Evolutionary conservation across 495 filamentous ascomycete genomes (phyloP).

Genomic region (Penicillium ucsense): DNA sequence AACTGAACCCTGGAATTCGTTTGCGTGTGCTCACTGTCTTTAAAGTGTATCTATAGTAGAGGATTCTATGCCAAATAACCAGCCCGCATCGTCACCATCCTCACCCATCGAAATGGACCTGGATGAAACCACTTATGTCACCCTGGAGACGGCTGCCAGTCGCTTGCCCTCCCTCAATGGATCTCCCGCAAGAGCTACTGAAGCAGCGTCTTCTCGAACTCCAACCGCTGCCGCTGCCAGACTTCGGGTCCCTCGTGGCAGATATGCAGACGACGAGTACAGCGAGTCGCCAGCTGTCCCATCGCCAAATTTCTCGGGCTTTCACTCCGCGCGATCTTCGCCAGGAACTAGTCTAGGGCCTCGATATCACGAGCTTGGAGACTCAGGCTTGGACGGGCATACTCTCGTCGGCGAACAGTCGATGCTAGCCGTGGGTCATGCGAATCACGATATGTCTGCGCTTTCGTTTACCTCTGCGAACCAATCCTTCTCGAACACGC

Average conservation of each 20-base stretch:
- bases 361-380: slow-evolving; percentile 1
- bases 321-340: slow-evolving; percentile 18
- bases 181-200: slow-evolving; percentile 6
- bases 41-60: slow-evolving; percentile 26
- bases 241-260: slow-evolving; percentile 1
- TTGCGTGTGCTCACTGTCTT: slow-evolving; percentile 23
- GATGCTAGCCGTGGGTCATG: slow-evolving; percentile 1
- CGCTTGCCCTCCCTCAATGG: slow-evolving; percentile 2
- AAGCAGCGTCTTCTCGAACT: slow-evolving; percentile 5
- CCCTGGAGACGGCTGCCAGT: slow-evolving; percentile 9
- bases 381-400: slow-evolving; percentile 14
- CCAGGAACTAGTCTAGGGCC: slow-evolving; percentile 6
- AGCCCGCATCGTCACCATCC: neutral
- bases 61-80: slow-evolving; percentile 15
- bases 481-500: slow-evolving; percentile 6
- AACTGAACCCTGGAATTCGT: slow-evolving; percentile 21
- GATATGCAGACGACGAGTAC: slow-evolving; percentile 5
- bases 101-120: slow-evolving; percentile 12
- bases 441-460: slow-evolving; percentile 9
- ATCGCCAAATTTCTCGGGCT: slow-evolving; percentile 18
- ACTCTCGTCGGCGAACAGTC: slow-evolving; percentile 17
- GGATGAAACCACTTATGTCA: slow-evolving; percentile 19
- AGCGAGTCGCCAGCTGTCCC: slow-evolving; percentile 11
- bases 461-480: slow-evolving; percentile 15
- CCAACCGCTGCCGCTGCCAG: slow-evolving; percentile 2